Conservation (phyloP, 129 eudicot genomes). For the Rutidosis leptorrhynchoides region DNA sequence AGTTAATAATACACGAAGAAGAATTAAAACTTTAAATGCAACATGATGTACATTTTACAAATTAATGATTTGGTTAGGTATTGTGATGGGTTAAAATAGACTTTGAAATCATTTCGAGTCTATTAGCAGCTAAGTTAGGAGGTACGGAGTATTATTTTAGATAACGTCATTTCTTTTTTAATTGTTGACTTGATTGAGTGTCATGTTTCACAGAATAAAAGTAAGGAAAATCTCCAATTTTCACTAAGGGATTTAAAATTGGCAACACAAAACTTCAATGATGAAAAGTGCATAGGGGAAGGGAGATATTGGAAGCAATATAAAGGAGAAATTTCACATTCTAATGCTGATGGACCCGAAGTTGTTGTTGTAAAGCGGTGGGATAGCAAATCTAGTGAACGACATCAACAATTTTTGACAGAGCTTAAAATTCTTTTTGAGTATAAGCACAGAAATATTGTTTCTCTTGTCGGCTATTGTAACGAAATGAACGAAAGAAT, state of each 20-base stretch:
- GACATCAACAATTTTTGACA: neutral
- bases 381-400: neutral
- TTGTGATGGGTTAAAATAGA: neutral
- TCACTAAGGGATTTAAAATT: neutral
- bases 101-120: too few species aligned
- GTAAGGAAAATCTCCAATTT: neutral
- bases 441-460: neutral
- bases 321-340: neutral
- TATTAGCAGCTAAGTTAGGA: neutral
- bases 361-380: neutral
- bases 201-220: neutral
- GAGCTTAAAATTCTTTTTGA: neutral
- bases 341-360: neutral
- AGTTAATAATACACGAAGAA: too few species aligned
- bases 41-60: too few species aligned
- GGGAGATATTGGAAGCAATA: neutral
- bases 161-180: too few species aligned
- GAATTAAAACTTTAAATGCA: too few species aligned
- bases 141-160: neutral
- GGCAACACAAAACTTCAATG: slow-evolving; percentile 5
- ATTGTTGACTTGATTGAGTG: too few species aligned
- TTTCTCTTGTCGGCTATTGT: slow-evolving; percentile 11
- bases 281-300: neutral
- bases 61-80: too few species aligned
- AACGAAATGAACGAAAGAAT: neutral